Base-by-base conservation (phyloP, 495 filamentous ascomycete genomes). In the Physcia stellaris region DNA sequence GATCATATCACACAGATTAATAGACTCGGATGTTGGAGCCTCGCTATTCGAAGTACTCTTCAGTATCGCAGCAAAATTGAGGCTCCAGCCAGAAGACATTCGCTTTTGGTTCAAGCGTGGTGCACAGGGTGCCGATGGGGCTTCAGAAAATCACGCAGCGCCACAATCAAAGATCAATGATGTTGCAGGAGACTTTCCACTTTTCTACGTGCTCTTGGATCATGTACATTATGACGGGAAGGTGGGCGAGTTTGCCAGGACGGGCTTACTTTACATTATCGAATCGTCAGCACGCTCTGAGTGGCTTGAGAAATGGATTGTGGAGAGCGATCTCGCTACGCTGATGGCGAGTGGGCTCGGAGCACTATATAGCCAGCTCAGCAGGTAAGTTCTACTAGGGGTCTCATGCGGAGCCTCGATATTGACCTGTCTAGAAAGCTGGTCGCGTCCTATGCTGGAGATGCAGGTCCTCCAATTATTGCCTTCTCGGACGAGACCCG, bases 281-380 rank as follows among this genome's bases (percentile, higher is more conserved):
- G 90, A 96, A 58, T 81, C 84, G 2, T 85, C 88, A 2, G 87
- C 84, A 2, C 77, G 75, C 37, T 92, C 85, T 0, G 68, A 76
- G 23, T 67, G 73, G 28, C 56, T 99, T 34, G 92, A 96, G 59
- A 79, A 82, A 49, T 99, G 90, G 90, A 77, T 99, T 33, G 84
- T 96, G 32, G 85, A 93, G 52, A 95, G 88, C 55, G 92, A 99
- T 55, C 67, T 99, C 27, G 87, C 92, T 2, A 95, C 92, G 0
- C 56, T 96, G 40, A 95, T 99, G 90, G 90, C 90, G 11, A 94
- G 83, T 7, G 90, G 92, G 6, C 59, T 99, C 22, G 92, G 92
- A 21, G 90, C 90, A 32, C 63, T 96, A 35, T 99, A 99, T 59
- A 95, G 90, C 52, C 92, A 95, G 53, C 68, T 99, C 39, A 94